Evolutionary conservation across 2,329 filamentous ascomycete species (phyloP).

Genomic region (Ophiostoma populinum): DNA sequence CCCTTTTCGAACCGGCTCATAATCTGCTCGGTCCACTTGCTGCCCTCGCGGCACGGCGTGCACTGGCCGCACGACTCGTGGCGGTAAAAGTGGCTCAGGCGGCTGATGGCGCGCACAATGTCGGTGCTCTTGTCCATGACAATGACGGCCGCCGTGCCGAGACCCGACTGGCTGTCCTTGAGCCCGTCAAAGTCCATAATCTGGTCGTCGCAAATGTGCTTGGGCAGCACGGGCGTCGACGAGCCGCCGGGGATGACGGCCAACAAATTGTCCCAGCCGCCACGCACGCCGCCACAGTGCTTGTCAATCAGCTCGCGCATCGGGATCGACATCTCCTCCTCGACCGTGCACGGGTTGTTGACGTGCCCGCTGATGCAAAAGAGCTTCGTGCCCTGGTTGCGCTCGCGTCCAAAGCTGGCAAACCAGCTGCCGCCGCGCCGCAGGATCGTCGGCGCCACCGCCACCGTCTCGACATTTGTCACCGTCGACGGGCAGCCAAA

Average conservation of each 20-base stretch:
- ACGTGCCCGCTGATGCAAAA: slow-evolving; percentile 98
- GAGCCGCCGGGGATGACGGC: slow-evolving; percentile 93
- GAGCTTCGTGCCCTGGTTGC: slow-evolving; percentile 93
- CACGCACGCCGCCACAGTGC: slow-evolving; percentile 91
- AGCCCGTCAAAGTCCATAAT: slow-evolving; percentile 98
- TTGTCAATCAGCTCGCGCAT: slow-evolving; percentile 92
- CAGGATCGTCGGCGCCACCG: slow-evolving; percentile 89
- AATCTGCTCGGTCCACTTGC: slow-evolving; percentile 98
- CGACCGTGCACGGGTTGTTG: slow-evolving; percentile 95
- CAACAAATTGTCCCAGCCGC: slow-evolving; percentile 94
- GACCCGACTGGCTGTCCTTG: slow-evolving; percentile 93
- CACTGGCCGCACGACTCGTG: slow-evolving; percentile 98
- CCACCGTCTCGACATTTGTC: slow-evolving; percentile 93
- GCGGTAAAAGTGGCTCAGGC: slow-evolving; percentile 91
- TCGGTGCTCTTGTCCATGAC: slow-evolving; percentile 99
- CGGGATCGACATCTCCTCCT: slow-evolving; percentile 98
- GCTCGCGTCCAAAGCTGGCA: slow-evolving; percentile 79
- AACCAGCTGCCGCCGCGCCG: slow-evolving; percentile 89
- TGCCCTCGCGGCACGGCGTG: slow-evolving; percentile 97
- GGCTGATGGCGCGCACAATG: slow-evolving; percentile 82
- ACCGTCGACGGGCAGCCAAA: slow-evolving; percentile 98
- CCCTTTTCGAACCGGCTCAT: slow-evolving; percentile 94
- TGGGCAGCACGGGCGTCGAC: slow-evolving; percentile 89
- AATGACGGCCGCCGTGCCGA: slow-evolving; percentile 92
- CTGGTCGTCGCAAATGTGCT: slow-evolving; percentile 78